A percentile compares a stretch with the other conserved stretches of the same genome.
Conservation (phyloP, 1,284 basidiomycete genomes). For the Microstroma glucosiphilum region DNA sequence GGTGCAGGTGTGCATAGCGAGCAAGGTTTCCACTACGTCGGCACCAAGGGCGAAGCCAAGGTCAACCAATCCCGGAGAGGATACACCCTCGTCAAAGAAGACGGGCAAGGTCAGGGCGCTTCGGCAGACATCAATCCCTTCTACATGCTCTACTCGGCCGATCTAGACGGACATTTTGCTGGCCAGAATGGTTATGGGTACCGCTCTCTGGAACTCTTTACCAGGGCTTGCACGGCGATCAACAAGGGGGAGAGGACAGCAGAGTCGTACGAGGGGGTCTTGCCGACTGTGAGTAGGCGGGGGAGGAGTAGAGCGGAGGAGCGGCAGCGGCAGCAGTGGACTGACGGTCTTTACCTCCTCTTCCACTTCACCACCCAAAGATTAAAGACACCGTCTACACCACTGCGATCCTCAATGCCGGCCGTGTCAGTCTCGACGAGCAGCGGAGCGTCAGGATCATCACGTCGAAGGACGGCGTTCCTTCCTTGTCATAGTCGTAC, state of each 20-base stretch:
- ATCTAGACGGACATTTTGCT: conserved; percentile 82
- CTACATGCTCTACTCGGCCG: conserved; percentile 92
- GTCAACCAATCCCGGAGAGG: conserved; percentile 90
- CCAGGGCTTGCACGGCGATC: conserved; percentile 59
- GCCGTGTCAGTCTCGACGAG: conserved; percentile 79
- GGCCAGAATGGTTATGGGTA: conserved; percentile 84
- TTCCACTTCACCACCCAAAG: too few species aligned
- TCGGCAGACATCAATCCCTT: conserved; percentile 68
- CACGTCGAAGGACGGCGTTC: conserved; percentile 55
- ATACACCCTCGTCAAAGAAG: conserved; percentile 78
- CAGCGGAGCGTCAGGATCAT: conserved; percentile 71
- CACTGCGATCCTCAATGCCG: conserved; percentile 84
- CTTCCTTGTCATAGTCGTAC: not conserved
- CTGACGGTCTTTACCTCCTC: too few species aligned
- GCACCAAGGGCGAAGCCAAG: conserved; percentile 68
- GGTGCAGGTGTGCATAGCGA: conserved; percentile 65
- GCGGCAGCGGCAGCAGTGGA: too few species aligned
- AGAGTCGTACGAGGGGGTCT: conserved; percentile 68
- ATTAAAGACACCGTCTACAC: conserved; percentile 81
- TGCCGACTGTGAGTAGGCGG: conserved; percentile 60
- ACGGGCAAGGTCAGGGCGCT: conserved; percentile 66
- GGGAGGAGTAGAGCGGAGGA: too few species aligned
- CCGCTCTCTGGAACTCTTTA: conserved; percentile 83
- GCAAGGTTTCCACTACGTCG: conserved; percentile 55
- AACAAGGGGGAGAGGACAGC: conserved; percentile 63